Conservation (phyloP, 306 rosid species). For the Alnus glutinosa region DNA sequence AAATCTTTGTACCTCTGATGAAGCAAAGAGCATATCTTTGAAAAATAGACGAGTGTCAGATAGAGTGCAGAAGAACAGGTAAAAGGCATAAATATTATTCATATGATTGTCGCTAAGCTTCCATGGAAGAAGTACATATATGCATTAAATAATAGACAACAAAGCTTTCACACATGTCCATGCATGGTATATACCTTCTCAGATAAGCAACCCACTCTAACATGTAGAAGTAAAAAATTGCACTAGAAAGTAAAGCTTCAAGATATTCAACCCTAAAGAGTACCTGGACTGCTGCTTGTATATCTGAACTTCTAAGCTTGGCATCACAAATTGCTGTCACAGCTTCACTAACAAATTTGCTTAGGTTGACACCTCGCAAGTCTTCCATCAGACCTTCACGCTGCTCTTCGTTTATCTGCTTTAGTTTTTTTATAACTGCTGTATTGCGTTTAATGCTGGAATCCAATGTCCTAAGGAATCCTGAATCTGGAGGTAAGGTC, state of each 20-base stretch:
- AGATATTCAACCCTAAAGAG: not conserved
- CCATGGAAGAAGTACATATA: conserved; percentile 15
- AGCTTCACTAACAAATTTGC: conserved; percentile 99
- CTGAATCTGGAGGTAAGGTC: conserved; percentile 58
- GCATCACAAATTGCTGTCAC: conserved; percentile 95
- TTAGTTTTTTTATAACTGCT: conserved; percentile 91
- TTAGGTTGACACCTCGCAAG: conserved; percentile 79
- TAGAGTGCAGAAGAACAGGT: conserved; percentile 6
- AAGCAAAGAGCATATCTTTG: conserved; percentile 93
- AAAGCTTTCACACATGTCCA: not conserved
- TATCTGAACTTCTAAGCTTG: conserved; percentile 85
- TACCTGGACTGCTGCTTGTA: conserved; percentile 98
- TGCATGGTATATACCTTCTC: not conserved
- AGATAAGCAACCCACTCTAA: not conserved
- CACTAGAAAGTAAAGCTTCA: not conserved
- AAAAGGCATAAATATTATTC: not conserved
- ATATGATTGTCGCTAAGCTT: conserved; percentile 14
- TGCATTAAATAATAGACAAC: not conserved
- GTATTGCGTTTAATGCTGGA: conserved; percentile 97
- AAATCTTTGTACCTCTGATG: conserved; percentile 99
- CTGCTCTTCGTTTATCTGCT: conserved; percentile 96
- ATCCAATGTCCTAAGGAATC: conserved; percentile 87
- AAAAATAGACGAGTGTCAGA: conserved; percentile 27
- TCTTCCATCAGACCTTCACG: conserved; percentile 90
- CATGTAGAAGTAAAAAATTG: not conserved